A percentile compares a stretch with the other conserved stretches of the same genome.
phyloP scores from a whole-genome alignment of 2,329 filamentous ascomycete genomes.

The Penicillium sp. region DNA sequence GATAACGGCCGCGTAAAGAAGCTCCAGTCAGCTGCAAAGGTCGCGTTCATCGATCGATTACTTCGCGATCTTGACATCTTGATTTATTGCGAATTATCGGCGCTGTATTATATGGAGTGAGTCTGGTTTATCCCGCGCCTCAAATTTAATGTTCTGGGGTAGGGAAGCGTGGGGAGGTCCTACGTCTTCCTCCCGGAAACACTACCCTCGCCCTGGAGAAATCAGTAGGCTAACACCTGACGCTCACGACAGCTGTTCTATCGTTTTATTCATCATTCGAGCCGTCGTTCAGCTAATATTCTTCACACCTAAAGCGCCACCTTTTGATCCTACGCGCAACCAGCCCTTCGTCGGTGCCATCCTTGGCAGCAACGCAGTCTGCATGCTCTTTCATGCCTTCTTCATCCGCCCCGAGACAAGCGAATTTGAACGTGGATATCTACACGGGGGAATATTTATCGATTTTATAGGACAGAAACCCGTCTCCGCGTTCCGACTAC shows the following conservation, averaged over 20 bases:
- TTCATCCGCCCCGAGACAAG: conserved; percentile 56
- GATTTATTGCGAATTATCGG: conserved; percentile 64
- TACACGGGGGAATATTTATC: conserved; percentile 65
- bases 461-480: conserved; percentile 67
- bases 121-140: conserved; percentile 27
- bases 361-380: conserved; percentile 58
- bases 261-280: conserved; percentile 60
- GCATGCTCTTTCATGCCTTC: conserved; percentile 61
- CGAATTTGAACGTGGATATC: conserved; percentile 57
- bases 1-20: conserved; percentile 37
- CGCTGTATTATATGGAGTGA: conserved; percentile 67
- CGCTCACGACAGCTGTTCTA: conserved; percentile 55
- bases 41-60: conserved; percentile 58
- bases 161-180: background rate
- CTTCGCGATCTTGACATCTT: conserved; percentile 62
- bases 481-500: conserved; percentile 56
- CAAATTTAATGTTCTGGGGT: background rate
- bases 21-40: conserved; percentile 46
- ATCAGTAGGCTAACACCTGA: background rate
- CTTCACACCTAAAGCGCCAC: conserved; percentile 61
- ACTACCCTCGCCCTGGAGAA: background rate
- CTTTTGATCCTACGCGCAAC: conserved; percentile 55
- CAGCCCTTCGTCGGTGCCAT: conserved; percentile 60
- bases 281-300: conserved; percentile 60
- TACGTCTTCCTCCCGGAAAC: background rate